phyloP scores from a whole-genome alignment of 208 protist species.

The Acanthamoeba rhysodes region DNA sequence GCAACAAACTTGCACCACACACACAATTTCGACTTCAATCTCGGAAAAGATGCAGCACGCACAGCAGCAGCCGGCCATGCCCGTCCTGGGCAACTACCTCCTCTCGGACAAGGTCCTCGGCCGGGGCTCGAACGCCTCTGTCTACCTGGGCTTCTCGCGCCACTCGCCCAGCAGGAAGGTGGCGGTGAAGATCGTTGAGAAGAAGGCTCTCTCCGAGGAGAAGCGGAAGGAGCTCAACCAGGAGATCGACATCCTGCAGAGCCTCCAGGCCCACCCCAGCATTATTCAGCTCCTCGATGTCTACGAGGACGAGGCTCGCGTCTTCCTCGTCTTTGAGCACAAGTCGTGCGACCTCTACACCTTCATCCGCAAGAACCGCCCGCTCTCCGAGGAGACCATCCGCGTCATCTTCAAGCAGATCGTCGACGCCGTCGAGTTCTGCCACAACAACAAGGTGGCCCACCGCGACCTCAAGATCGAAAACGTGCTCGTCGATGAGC shows the following conservation, averaged over 20 bases:
- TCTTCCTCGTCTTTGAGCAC: conserved; percentile 32
- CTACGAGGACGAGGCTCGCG: conserved; percentile 25
- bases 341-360: conserved; percentile 61
- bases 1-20: not conserved
- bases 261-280: conserved; percentile 6
- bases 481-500: conserved; percentile 48
- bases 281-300: conserved; percentile 45
- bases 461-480: conserved; percentile 47
- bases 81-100: conserved; percentile 26
- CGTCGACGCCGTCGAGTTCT: conserved; percentile 70
- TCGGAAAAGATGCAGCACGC: not conserved
- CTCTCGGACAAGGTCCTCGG: conserved; percentile 29
- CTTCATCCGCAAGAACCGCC: conserved; percentile 38
- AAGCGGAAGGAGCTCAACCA: conserved; percentile 18
- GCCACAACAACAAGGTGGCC: conserved; percentile 30
- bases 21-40: too few species aligned
- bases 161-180: not conserved
- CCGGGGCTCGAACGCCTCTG: not conserved
- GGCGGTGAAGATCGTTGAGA: not conserved
- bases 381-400: conserved; percentile 45
- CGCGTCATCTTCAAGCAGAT: conserved; percentile 75
- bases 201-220: conserved; percentile 14
- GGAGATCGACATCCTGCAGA: conserved; percentile 45
- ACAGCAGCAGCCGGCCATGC: not conserved
- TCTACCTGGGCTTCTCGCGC: conserved; percentile 25